Evolutionary conservation across 208 protist species (phyloP), one percentile per base, ranked within the genome.

Genomic region (Leishmania lainsoni): DNA sequence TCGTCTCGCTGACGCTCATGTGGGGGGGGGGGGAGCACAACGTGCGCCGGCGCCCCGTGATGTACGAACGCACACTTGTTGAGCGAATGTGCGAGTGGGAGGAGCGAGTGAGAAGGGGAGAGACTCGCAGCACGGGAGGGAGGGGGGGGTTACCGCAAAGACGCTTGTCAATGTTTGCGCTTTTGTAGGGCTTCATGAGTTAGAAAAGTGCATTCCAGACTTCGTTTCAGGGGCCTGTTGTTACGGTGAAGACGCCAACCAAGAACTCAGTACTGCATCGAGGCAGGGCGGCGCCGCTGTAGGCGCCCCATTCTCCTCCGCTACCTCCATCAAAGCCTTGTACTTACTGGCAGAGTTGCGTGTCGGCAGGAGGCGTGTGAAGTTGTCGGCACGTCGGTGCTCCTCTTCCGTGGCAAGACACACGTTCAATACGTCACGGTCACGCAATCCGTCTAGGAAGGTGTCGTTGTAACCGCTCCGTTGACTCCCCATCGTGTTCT

Each of bases 321-420:
- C 49, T 8, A 49, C 65, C 20, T 66, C 65, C 78, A 87, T 86
- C 16, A 93, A 69, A 59, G 86, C 22, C 6, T 59, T 65, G 73
- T 90, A 93, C 10, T 72, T 77, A 12, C 9, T 68, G 22, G 83
- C 84, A 20, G 90, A 93, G 22, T 87, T 76, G 26, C 76, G 39
- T 16, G 91, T 91, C 69, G 91, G 91, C 48, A 91, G 82, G 48
- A 92, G 78, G 45, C 85, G 85, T 4, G 51, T 52, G 81, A 94
- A 94, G 70, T 90, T 71, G 42, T n/a, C 51, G 0, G 83, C 74
- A 8, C 89, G 85, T 45, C 79, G 63, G 42, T 65, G 77, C 72
- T 93, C 92, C 63, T 95, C 92, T 35, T 89, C 90, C 10, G 86
- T 81, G 35, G 81, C 87, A 70, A 90, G 63, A 83, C 92, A 95